These are phyloP conservation scores for Sporodiniella umbellata DNA, from an alignment of 371 early-diverging fungal species.

Conservation along the genomic window DNA sequence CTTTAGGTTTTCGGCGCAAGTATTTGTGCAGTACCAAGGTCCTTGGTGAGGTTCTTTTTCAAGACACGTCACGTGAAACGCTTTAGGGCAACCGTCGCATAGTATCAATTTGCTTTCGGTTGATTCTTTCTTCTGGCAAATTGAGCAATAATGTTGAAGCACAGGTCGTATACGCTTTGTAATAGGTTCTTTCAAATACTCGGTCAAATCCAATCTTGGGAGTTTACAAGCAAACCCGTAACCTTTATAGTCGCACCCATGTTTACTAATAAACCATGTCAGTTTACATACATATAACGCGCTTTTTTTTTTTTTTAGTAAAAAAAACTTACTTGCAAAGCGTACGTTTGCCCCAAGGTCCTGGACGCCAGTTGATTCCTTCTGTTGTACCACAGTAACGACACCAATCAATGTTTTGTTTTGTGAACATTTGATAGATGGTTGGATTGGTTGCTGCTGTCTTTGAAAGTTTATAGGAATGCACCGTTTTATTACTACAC, in stretches of 20 bases:
- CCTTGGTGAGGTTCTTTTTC: slow-evolving; percentile 42
- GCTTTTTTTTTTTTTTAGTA: too few species aligned
- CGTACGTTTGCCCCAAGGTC: slow-evolving; percentile 93
- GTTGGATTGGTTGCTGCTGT: slow-evolving; percentile 25
- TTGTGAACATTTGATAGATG: slow-evolving; percentile 64
- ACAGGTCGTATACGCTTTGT: slow-evolving; percentile 80
- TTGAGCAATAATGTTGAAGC: slow-evolving; percentile 81
- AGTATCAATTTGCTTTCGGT: slow-evolving; percentile 67
- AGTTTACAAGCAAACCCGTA: slow-evolving; percentile 89
- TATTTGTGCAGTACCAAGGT: slow-evolving; percentile 71
- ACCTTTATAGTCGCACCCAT: slow-evolving; percentile 93
- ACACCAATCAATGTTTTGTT: slow-evolving; percentile 82
- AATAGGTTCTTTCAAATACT: slow-evolving; percentile 71
- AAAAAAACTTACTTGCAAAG: slow-evolving; percentile 83
- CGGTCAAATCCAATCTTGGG: slow-evolving; percentile 80
- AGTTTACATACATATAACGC: too few species aligned
- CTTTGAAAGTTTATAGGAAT: neutral
- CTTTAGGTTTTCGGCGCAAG: slow-evolving; percentile 64
- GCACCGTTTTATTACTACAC: neutral
- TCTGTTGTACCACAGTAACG: slow-evolving; percentile 93
- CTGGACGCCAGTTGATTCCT: slow-evolving; percentile 91
- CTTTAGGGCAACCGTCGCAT: slow-evolving; percentile 87
- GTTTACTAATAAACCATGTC: too few species aligned
- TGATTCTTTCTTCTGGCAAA: slow-evolving; percentile 75
- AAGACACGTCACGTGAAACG: slow-evolving; percentile 73